Evolutionary conservation across 805 yeast genomes (phyloP), one percentile per base, ranked within the genome.

Genomic region (Schwanniomyces sp.): DNA sequence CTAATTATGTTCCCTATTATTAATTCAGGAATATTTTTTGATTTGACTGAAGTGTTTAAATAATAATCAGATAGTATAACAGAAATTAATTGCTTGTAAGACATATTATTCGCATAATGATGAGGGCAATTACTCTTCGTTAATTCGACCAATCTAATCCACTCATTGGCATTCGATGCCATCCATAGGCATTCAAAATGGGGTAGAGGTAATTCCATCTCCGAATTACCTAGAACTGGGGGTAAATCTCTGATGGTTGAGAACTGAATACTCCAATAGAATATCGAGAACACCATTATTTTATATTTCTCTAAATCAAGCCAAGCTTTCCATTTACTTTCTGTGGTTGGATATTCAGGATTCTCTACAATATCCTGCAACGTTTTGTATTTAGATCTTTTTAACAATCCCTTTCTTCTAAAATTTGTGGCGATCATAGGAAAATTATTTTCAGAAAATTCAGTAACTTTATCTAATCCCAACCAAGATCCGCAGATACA

Each of bases 401-500:
- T 34, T 17, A 34, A 34, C 10, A 34, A 21, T 17, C 26, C 42
- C 18, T 5, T 26, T 11, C 42, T 26, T 25, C 42, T 25, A 27
- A 14, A 16, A 4, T 25, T 40, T 26, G 42, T 14, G 7, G 30
- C 42, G 26, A 40, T 40, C 5, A 17, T 25, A 10, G 42, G 26
- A 7, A 32, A 11, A 10, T 18, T 18, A 10, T 26, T 40, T 24
- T 25, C 42, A 7, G 42, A 11, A 16, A 40, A 16, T 40, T 40
- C 42, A 5, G 14, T 10, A 14, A 12, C 11, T 25, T 17, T 40
- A 40, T 40, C 42, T 18, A 40, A 12, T 4, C 42, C 42, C 14
- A 26, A 40, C 42, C 42, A 40, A 5, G 42, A 40, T 6, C 42
- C 42, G 26, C 34, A 26, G 14, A 40, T 40, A 25, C 26, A 40